Base-by-base conservation (phyloP, 768 basidiomycete species). In the Boletus reticuloceps region DNA sequence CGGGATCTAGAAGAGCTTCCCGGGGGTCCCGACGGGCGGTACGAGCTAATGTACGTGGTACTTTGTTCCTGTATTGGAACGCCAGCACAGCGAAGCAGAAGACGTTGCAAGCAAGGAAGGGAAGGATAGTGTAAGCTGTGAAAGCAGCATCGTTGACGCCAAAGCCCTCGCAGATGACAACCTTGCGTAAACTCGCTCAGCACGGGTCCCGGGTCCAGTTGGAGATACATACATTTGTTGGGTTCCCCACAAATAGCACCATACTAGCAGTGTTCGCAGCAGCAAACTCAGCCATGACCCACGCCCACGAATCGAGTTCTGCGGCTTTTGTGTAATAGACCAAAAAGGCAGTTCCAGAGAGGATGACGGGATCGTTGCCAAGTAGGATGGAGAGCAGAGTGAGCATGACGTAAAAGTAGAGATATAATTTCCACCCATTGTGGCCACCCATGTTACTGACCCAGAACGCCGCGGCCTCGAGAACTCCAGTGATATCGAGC, bases 281-380 rank as follows among this genome's bases (percentile, higher is more conserved):
- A 0, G 86, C 83, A 61, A 90, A 90, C 56, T 89, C 86, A 12
- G 86, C 78, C 56, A 88, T 87, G 41, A 90, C 73, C 88, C 88
- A 89, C 2, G 88, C 76, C 4, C 75, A 73, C 0, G 85, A 82
- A 29, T 83, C 54, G 22, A 84, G 72, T 41, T 69, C 25, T 34
- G 62, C 63, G 10, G 86, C 86, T 32, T 82, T 69, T 0, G 94
- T 95, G 63, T 93, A 92, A 64, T 97, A 97, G 7, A 86, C 88
- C 32, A 97, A 72, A 69, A 98, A 97, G 0, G 87, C 86, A 0
- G 94, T 96, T 2, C 94, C 94, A 13, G 89, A 91, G 46, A 98
- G 80, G 54, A 97, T 91, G 67, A 98, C 83, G 0, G 95, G 95
- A 71, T 98, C 93, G 64, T 97, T 97, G 7, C 94, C 95, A n/a